Percentiles rank a stretch among this genome's conserved stretches.
Evolutionary conservation across 371 early-diverging fungal species (phyloP).

Genomic region (Syncephalastrum contaminatum): DNA sequence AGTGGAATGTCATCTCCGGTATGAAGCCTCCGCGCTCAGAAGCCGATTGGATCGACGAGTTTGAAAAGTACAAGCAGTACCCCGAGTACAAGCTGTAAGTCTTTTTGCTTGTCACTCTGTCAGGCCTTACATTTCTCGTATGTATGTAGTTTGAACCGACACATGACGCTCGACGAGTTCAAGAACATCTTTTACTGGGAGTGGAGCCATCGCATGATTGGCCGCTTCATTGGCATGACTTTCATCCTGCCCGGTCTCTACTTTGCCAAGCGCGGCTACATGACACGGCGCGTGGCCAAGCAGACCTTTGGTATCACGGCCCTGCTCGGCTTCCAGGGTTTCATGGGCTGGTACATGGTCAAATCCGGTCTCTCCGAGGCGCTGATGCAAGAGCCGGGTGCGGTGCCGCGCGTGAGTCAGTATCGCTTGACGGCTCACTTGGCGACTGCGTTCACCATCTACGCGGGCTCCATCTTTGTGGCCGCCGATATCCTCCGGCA

Average conservation of each 20-base stretch:
- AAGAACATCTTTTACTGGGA: conserved; percentile 96
- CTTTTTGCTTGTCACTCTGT: not conserved
- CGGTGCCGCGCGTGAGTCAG: conserved; percentile 91
- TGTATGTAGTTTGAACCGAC: conserved; percentile 74
- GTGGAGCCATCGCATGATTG: conserved; percentile 95
- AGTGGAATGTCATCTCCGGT: conserved; percentile 95
- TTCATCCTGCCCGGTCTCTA: conserved; percentile 86
- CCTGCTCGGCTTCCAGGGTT: conserved; percentile 89
- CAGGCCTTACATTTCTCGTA: not conserved
- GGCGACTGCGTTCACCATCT: conserved; percentile 87
- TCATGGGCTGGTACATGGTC: conserved; percentile 98
- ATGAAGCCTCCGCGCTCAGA: conserved; percentile 88
- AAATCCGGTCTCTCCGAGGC: conserved; percentile 86
- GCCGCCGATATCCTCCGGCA: conserved; percentile 77
- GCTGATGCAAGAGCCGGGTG: conserved; percentile 75
- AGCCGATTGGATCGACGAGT: conserved; percentile 89
- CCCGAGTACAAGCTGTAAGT: conserved; percentile 93
- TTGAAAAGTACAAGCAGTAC: conserved; percentile 95
- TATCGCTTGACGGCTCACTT: conserved; percentile 94
- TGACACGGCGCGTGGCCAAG: conserved; percentile 67
- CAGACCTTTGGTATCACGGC: conserved; percentile 73
- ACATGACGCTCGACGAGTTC: conserved; percentile 90
- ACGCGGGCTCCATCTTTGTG: conserved; percentile 72
- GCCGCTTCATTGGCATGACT: conserved; percentile 88
- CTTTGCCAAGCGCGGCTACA: conserved; percentile 79